Percentiles rank a stretch among this genome's conserved stretches.
These are phyloP conservation scores for Dalbergia cultrata DNA, from an alignment of 306 rosid genomes.

Conservation along the genomic window DNA sequence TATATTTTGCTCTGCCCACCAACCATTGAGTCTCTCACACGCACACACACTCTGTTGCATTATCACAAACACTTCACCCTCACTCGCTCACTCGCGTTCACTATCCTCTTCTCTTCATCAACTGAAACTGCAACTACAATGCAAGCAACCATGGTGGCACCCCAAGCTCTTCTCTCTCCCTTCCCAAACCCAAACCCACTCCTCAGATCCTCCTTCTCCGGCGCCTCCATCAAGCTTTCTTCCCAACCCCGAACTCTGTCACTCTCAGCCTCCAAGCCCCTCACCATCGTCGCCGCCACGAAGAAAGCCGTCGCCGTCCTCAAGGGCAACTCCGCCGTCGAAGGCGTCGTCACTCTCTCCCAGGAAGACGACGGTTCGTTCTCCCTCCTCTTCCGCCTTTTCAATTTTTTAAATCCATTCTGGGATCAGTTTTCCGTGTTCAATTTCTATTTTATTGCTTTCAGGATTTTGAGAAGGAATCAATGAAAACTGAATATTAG, in stretches of 20 bases:
- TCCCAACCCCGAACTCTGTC: constrained; percentile 51
- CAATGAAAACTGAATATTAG: too few relatives aligned
- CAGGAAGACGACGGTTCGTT: constrained; percentile 66
- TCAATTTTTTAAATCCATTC: neutral
- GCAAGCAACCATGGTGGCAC: constrained; percentile 80
- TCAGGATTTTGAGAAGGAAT: too few relatives aligned
- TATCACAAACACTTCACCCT: neutral
- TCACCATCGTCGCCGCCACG: constrained; percentile 64
- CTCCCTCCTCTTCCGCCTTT: neutral
- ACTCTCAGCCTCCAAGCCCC: constrained; percentile 57
- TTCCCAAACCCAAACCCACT: constrained; percentile 48
- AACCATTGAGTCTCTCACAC: constrained; percentile 24
- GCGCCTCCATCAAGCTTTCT: constrained; percentile 58
- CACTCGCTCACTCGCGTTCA: neutral
- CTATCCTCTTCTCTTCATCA: constrained; percentile 24
- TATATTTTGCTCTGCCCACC: neutral
- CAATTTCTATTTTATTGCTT: too few relatives aligned
- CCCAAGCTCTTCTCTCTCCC: constrained; percentile 58
- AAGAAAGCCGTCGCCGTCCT: constrained; percentile 87
- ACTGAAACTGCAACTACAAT: constrained; percentile 14
- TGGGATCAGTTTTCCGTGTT: too few relatives aligned
- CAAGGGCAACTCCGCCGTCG: constrained; percentile 75
- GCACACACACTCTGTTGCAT: neutral
- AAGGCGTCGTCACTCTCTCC: constrained; percentile 76
- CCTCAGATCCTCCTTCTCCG: constrained; percentile 67